Evolutionary conservation across 2,329 filamentous ascomycete genomes (phyloP), one percentile per base, ranked within the genome.

Genomic region (Ophiocordyceps unilateralis): DNA sequence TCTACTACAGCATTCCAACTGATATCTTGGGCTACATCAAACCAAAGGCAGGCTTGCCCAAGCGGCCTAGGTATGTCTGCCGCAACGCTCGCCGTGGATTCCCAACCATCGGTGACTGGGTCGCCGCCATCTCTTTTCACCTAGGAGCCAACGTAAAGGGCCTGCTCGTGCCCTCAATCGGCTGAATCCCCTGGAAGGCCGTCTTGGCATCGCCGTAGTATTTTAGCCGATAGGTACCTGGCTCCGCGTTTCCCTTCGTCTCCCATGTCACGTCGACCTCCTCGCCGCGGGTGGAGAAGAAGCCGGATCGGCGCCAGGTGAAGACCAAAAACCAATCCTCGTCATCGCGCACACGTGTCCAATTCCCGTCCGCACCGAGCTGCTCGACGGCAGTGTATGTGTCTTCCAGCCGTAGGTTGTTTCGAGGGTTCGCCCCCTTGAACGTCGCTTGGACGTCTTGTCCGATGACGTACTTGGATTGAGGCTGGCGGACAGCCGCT

Each of bases 341-440:
- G 54, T 95, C 89, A 45, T 78, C 75, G 14, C 77, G 69, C 2
- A 91, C 72, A 30, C 65, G 68, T 6, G 59, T 62, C 89, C 89
- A 95, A 0, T 43, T 44, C 2, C 51, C 53, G 11, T 55, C 63
- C 22, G 55, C 54, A 51, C 49, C 56, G 40, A 74, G 66, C 53
- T 67, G 67, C 64, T 95, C 87, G 0, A 95, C 72, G 0, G 82
- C 75, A 0, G 80, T 79, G 58, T 78, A 95, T 0, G 86, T 93
- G 4, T 69, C 70, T 53, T 84, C 88, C 1, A 85, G 74, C 2
- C 78, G 74, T 21, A 95, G 73, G 49, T 94, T 83, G 58, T 95
- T 95, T 19, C 89, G 74, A 15, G 89, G 89, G 53, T 94, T 94
- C 0, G 88, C 88, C 12, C 81, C 89, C 2, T 89, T 74, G 58